Evolutionary conservation across 495 filamentous ascomycete genomes (phyloP), one percentile per base, ranked within the genome.

Genomic region (Penicillium canariense): DNA sequence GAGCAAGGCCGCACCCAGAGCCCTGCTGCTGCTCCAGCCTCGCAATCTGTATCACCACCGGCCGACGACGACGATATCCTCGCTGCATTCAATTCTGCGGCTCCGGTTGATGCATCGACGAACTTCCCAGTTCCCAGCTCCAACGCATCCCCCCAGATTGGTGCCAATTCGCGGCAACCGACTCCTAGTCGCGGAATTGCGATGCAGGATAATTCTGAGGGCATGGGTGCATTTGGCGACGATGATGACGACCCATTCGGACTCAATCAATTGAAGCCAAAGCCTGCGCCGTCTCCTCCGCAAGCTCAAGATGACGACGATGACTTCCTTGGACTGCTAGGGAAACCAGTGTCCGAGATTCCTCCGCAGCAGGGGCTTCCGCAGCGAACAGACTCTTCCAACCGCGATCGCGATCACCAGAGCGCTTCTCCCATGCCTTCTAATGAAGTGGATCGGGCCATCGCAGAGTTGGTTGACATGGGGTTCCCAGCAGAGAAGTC

Each of bases 391-490:
- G 68, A 72, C 4, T 75, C 81, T 9, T 72, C 74, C 28, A 62
- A 70, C 10, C 76, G 73, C 27, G 76, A 80, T 48, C 65, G 68
- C 53, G 69, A 78, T 25, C 12, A 27, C 17, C 77, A 72, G 12
- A 75, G 51, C 71, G 55, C 25, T 39, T 69, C 55, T 35, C 65
- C 58, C 2, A 66, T 66, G 57, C 68, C 74, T 7, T 53, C 73
- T 0, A 85, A 86, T 63, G 87, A 86, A 8, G 84, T 84, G 42
- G 91, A 96, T 65, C 82, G 80, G 47, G 90, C 91, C 4, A 81
- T 97, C 50, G 91, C 91, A 1, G 91, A 97, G 63, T 70, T 98
- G 17, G 86, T 97, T 9, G 93, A 97, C 60, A 97, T 97, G 85
- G 94, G 94, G 22, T 98, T 98, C 54, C 83, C 87, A 0, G 81